Evolutionary conservation across 1,139 yeast species (phyloP).

Genomic region (Suhomyces wounanorum): DNA sequence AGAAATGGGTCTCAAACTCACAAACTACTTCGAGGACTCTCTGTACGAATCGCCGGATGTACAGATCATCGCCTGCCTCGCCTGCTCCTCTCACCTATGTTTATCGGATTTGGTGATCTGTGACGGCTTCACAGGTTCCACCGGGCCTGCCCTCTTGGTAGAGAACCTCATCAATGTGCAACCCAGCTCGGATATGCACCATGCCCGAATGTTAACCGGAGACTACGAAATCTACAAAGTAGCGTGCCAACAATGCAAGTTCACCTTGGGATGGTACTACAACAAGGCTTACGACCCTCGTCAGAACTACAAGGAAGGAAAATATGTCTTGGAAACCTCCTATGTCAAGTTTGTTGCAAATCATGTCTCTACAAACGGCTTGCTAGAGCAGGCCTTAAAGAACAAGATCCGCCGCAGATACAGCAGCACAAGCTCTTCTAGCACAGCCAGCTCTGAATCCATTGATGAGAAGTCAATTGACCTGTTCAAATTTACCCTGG

Average conservation of each 20-base stretch:
- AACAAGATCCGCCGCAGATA: constrained; percentile 29
- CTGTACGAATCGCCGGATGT: constrained; percentile 37
- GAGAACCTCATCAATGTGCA: constrained; percentile 48
- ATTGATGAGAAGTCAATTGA: constrained; percentile 11
- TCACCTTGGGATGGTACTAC: constrained; percentile 77
- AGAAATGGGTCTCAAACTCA: constrained; percentile 41
- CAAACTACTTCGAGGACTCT: constrained; percentile 40
- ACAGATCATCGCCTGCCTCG: constrained; percentile 50
- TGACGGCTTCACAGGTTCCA: constrained; percentile 52
- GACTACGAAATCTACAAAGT: constrained; percentile 63
- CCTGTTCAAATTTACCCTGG: constrained; percentile 8
- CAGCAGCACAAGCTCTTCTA: constrained; percentile 15
- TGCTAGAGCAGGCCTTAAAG: constrained; percentile 32
- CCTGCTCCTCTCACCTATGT: constrained; percentile 57
- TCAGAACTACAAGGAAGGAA: constrained; percentile 77
- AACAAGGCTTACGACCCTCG: constrained; percentile 54
- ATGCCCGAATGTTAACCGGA: constrained; percentile 69
- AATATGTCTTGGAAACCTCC: constrained; percentile 66
- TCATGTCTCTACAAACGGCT: constrained; percentile 20
- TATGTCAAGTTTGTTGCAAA: constrained; percentile 22
- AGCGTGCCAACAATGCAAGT: constrained; percentile 64
- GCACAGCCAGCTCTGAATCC: constrained; percentile 15
- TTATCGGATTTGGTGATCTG: constrained; percentile 47
- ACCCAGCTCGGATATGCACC: constrained; percentile 33
- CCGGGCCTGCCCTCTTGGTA: constrained; percentile 57